Conservation (phyloP, 495 filamentous ascomycete species). For the Penicillium silybi region DNA sequence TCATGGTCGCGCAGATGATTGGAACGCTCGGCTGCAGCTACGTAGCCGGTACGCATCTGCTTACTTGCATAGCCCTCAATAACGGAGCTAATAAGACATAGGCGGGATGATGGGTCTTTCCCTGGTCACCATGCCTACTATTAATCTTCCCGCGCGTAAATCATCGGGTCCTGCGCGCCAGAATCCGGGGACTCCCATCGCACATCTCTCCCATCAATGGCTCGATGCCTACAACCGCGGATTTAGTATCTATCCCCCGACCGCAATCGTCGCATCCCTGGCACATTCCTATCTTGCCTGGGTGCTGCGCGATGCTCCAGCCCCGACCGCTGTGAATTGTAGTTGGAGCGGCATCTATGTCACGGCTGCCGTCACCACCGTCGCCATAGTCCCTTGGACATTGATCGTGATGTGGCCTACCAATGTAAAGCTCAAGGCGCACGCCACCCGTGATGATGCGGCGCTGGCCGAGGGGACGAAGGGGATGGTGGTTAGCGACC, state of each 20-base stretch:
- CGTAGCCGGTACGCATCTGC: conserved; percentile 16
- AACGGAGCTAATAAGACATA: conserved; percentile 1
- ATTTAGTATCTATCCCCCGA: conserved; percentile 18
- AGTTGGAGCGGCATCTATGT: conserved; percentile 20
- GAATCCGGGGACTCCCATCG: conserved; percentile 14
- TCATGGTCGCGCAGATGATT: conserved; percentile 21
- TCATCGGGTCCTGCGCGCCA: conserved; percentile 7
- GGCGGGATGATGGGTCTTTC: conserved; percentile 26
- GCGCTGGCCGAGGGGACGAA: conserved; percentile 11
- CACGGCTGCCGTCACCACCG: conserved; percentile 20
- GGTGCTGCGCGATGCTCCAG: conserved; percentile 12
- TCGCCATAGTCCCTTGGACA: conserved; percentile 33
- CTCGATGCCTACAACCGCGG: conserved; percentile 26
- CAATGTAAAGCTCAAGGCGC: conserved; percentile 21
- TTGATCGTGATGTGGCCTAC: conserved; percentile 21
- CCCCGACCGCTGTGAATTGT: neutral
- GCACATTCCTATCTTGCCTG: conserved; percentile 32
- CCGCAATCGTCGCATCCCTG: conserved; percentile 17
- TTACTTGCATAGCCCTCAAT: neutral
- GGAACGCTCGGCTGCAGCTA: conserved; percentile 26
- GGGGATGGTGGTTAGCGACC: conserved; percentile 12
- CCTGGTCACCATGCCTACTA: conserved; percentile 19
- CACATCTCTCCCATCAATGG: conserved; percentile 31
- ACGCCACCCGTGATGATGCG: conserved; percentile 22
- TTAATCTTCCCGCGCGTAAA: conserved; percentile 19